Base-by-base conservation (phyloP, 164 flowering plant genomes). In the Vitis rupestris region DNA sequence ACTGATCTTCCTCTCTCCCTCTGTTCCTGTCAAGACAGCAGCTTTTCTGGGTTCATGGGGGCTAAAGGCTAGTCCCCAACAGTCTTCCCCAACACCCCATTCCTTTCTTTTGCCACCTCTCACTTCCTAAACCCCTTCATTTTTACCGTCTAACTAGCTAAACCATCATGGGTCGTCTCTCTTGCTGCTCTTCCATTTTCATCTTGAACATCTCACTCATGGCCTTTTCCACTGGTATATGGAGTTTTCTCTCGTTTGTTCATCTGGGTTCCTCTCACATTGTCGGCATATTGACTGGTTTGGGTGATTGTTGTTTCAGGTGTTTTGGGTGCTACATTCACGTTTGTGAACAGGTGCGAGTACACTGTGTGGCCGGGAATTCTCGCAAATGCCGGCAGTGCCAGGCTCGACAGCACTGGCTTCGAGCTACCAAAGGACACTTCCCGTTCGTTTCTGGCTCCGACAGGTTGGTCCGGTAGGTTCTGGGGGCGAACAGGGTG, bases 331-430 rank as follows among this genome's bases (percentile, higher is more conserved):
- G 77, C 90, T 13, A 76, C 87, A 48, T 88, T 88, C 70, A 87
- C 88, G 11, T 85, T 90, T 66, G 70, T 78, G 16, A 88, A 88
- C 90, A 85, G 68, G 63, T 90, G 95, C 57, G 83, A 72, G 13
- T 78, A 75, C 87, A 84, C 90, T 1, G 88, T 88, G 0, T 90
- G 95, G 95, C 95, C 95, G 0, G 95, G 92, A 16, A 82, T 88
- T 58, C 82, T 86, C 12, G 76, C 91, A 5, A 82, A 82, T 57
- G 82, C 88, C 2, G 88, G 90, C 44, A 78, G 71, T 65, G 85
- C 90, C 8, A 53, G 30, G 1, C 84, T 90, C 10, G 79, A 66
- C 58, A 75, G 65, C 72, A 85, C 90, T 15, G 95, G 95, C 8
- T 90, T 90, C 81, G 76, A 80, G 74, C 91, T 90, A 68, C 73